Conservation (phyloP, 495 filamentous ascomycete genomes). For the Mytilinidion resinicola region DNA sequence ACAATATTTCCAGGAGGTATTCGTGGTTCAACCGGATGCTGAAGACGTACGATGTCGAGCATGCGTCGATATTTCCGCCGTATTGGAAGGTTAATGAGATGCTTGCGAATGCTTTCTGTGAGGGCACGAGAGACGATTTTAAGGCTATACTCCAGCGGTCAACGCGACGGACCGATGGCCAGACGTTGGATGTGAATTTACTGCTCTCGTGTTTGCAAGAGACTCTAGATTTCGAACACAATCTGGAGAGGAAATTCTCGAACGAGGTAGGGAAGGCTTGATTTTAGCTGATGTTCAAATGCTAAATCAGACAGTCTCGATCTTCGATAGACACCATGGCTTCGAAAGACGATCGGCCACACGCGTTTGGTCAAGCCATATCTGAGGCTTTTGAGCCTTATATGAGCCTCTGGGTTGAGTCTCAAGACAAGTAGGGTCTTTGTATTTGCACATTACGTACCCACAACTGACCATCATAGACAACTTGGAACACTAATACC, state of each 20-base stretch:
- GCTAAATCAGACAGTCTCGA: conserved; percentile 45
- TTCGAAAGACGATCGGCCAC: conserved; percentile 68
- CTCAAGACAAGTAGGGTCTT: conserved; percentile 65
- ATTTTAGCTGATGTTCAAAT: not conserved
- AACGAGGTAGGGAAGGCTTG: conserved; percentile 44
- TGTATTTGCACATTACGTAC: not conserved
- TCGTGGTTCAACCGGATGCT: conserved; percentile 95
- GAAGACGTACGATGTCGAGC: conserved; percentile 93
- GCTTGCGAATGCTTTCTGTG: conserved; percentile 88
- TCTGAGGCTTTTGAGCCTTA: conserved; percentile 98
- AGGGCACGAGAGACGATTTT: conserved; percentile 91
- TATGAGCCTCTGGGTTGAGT: conserved; percentile 92
- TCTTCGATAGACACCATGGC: conserved; percentile 89
- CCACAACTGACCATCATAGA: conserved; percentile 28
- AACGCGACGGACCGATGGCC: conserved; percentile 69
- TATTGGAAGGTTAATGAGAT: conserved; percentile 88
- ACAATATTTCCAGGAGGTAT: conserved; percentile 93
- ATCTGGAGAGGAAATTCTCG: conserved; percentile 75
- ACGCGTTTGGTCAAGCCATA: conserved; percentile 83
- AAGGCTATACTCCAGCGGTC: conserved; percentile 84
- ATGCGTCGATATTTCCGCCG: conserved; percentile 78
- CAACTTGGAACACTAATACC: conserved; percentile 80
- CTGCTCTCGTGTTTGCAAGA: conserved; percentile 90
- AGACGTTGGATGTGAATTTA: conserved; percentile 84
- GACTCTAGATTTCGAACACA: conserved; percentile 95